Evolutionary conservation across 129 eudicot species (phyloP), one percentile per base, ranked within the genome.

Genomic region (Erigeron canadensis): DNA sequence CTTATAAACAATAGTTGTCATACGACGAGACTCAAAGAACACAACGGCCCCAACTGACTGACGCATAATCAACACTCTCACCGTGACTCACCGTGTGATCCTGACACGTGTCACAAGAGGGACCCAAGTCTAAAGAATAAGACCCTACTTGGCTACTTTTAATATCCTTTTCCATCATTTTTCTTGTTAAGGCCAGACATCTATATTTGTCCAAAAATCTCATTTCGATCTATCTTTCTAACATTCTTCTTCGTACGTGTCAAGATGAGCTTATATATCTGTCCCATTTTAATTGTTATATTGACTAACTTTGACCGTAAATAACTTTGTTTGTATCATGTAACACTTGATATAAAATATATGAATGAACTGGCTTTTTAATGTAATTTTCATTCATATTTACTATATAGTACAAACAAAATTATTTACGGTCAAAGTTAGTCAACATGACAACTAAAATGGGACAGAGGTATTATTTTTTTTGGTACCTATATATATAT

Each of bases 41-140:
- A 63, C 42, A 74, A 63, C 69, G 78, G 15, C 72, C 72, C 72
- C 58, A 65, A 74, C 73, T 73, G 63, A 73, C 70, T 63, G 63
- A 63, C 70, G 60, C 70, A 73, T 55, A 65, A 65, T 65, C 66
- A 75, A 67, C 46, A 23, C 59, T 42, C 54, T 54, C 41, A 54
- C 59, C 11, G 54, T 65, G 60, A 54, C 50, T 59, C 42, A 65
- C 79, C 73, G 65, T 56, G 79, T 75, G 58, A 66, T 55, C 5
- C 22, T 1, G 22, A 28, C 50, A 65, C 67, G 79, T 75, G 79
- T 54, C 63, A 8, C 17, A 51, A 2, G 23, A 2, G n/a, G 72
- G 60, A 47, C 44, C 60, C 21, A 10, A 13, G 6, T 40, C 50
- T 40, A 15, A 8, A 63, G 11, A 39, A 7, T 42, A 10, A 23